Base-by-base conservation (phyloP, 2,329 filamentous ascomycete species). In the Acephala macrosclerotiorum region DNA sequence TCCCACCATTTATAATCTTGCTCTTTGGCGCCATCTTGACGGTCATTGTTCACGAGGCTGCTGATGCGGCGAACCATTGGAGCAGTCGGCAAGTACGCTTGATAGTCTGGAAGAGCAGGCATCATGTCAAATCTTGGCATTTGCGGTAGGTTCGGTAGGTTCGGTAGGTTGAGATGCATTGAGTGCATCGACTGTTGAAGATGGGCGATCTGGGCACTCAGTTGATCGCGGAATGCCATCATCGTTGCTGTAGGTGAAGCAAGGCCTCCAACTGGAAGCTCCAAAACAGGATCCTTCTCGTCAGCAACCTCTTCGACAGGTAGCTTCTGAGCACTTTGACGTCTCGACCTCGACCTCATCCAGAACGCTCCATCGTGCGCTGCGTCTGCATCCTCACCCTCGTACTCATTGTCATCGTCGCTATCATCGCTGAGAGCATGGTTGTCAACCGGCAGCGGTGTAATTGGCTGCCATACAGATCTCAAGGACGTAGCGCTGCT, bases 181-280 rank as follows among this genome's bases (percentile, higher is more conserved):
- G 84, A 87, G 85, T 76, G 89, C 83, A 81, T 93, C 85, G 84
- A 87, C 75, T 93, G 89, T 74, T 94, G 92, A 73, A 94, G 84
- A 65, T 94, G 89, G 64, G 94, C 89, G 57, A 94, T 84, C 74
- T 94, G 91, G 20, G 89, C 85, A 29, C 89, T 84, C 22, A 95
- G 79, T 65, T 94, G 91, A 62, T 94, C 91, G 72, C 90, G 88
- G 79, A 93, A 86, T 16, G 90, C 91, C 58, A 88, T 83, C 73
- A 93, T 86, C 56, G 90, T 86, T 4, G 88, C 86, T 3, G 85
- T 83, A 2, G 89, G 87, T 1, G 88, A 86, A 20, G 83, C 83
- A 45, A 71, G 66, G 11, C 71, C 74, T 58, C 56, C 69, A 2
- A 67, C 59, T 38, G 64, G 55, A 16, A 76, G 59, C 11, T 74